phyloP scores from a whole-genome alignment of 2,329 filamentous ascomycete genomes.

The Teratosphaeria destructans region DNA sequence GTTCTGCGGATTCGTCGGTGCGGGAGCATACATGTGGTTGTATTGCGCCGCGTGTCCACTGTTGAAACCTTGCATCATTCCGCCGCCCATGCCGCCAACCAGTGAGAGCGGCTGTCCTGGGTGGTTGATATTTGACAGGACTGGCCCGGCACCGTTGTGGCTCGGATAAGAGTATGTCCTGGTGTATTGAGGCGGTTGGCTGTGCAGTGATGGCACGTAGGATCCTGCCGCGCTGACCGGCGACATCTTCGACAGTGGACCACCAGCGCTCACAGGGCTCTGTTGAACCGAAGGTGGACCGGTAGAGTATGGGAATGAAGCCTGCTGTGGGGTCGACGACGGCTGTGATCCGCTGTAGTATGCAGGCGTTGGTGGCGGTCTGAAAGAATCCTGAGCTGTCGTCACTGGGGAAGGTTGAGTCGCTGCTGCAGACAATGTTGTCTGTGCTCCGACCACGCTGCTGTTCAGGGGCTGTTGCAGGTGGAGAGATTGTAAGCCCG shows the following conservation, averaged over 20 bases:
- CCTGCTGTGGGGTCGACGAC: conserved; percentile 41
- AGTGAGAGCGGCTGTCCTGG: conserved; percentile 63
- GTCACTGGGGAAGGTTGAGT: conserved; percentile 38
- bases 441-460: conserved; percentile 35
- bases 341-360: conserved; percentile 51
- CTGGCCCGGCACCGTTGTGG: conserved; percentile 42
- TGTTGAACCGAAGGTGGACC: conserved; percentile 41
- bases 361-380: conserved; percentile 49
- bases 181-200: conserved; percentile 37
- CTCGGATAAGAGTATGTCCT: conserved; percentile 47
- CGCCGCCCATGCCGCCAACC: conserved; percentile 47
- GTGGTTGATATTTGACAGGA: conserved; percentile 70
- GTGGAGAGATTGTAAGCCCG: conserved; percentile 36
- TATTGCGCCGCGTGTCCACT: conserved; percentile 54
- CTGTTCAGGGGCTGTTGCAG: conserved; percentile 34
- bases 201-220: conserved; percentile 33
- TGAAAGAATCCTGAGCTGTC: conserved; percentile 49
- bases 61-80: conserved; percentile 48
- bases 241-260: conserved; percentile 41
- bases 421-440: conserved; percentile 22
- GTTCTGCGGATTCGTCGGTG: conserved; percentile 44
- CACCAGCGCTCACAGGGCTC: conserved; percentile 38
- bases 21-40: conserved; percentile 46
- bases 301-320: conserved; percentile 38
- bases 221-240: conserved; percentile 36